Conservation (phyloP, 1,284 basidiomycete species). For the Trichosporon faecale region DNA sequence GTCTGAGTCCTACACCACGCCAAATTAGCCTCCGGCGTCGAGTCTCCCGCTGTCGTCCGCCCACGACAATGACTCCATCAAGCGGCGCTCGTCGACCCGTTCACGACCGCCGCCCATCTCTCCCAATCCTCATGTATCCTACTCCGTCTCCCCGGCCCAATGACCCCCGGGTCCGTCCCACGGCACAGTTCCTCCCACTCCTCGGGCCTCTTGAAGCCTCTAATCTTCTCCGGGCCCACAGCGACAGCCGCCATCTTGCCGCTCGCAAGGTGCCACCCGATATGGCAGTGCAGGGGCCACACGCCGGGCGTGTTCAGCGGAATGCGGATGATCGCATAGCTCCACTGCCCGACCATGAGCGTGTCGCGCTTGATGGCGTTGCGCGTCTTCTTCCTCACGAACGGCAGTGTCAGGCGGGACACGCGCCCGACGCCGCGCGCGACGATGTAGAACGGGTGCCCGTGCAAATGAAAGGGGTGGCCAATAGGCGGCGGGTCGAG, state of each 20-base stretch:
- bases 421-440: conserved; percentile 23
- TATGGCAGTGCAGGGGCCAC: conserved; percentile 34
- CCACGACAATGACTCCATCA: not conserved
- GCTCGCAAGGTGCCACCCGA: conserved; percentile 30
- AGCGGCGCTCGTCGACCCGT: not conserved
- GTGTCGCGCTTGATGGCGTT: conserved; percentile 52
- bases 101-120: not conserved
- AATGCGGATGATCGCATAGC: conserved; percentile 30
- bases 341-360: conserved; percentile 34
- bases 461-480: conserved; percentile 49
- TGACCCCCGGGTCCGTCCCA: not conserved
- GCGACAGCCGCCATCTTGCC: conserved; percentile 24
- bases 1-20: too few relatives aligned
- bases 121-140: not conserved
- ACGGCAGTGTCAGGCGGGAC: not conserved
- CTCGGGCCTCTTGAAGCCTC: not conserved
- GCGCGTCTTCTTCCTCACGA: conserved; percentile 9
- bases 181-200: conserved; percentile 11
- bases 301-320: conserved; percentile 31
- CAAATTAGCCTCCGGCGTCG: too few relatives aligned
- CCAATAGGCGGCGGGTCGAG: conserved; percentile 34
- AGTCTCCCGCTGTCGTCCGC: too few relatives aligned
- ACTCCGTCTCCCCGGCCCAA: not conserved
- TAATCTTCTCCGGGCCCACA: conserved; percentile 4
- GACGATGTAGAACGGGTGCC: conserved; percentile 36